phyloP scores from a whole-genome alignment of 208 protist species.

The Wallacemonas rigidus region DNA sequence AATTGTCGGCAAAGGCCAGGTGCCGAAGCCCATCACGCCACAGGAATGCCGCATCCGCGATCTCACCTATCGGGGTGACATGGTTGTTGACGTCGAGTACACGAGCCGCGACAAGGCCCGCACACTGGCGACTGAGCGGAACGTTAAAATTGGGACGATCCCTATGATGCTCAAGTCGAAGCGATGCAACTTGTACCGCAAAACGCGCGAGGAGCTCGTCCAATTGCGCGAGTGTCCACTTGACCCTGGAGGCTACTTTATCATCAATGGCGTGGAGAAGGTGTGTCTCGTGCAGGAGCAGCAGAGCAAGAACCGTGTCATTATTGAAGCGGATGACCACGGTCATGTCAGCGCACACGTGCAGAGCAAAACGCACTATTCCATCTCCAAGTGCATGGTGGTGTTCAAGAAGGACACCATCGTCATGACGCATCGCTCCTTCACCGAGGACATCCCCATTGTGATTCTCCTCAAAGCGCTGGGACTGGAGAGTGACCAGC shows the following conservation, averaged over 20 bases:
- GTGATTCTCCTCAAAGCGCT: constrained; percentile 98
- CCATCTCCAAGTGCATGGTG: constrained; percentile 95
- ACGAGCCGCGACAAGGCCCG: constrained; percentile 67
- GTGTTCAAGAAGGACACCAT: constrained; percentile 94
- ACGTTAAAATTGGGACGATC: constrained; percentile 97
- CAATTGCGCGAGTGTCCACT: constrained; percentile 98
- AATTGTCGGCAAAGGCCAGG: constrained; percentile 83
- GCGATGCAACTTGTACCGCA: constrained; percentile 95
- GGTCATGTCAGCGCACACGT: constrained; percentile 82
- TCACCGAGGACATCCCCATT: constrained; percentile 98
- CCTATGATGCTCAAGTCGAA: constrained; percentile 99
- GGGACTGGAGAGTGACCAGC: constrained; percentile 98
- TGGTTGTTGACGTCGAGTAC: constrained; percentile 90
- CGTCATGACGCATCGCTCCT: constrained; percentile 98
- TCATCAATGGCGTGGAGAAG: constrained; percentile 99
- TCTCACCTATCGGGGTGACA: constrained; percentile 92
- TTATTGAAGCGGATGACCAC: constrained; percentile 92
- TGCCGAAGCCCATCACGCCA: constrained; percentile 85
- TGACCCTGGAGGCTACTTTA: constrained; percentile 99
- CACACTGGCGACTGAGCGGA: constrained; percentile 63
- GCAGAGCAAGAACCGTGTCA: constrained; percentile 99
- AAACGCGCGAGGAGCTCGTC: constrained; percentile 93
- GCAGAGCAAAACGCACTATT: constrained; percentile 93
- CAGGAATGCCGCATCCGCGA: constrained; percentile 96
- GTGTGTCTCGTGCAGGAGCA: constrained; percentile 96